These are phyloP conservation scores for Nevesoporus exiguus DNA, from an alignment of 768 basidiomycete genomes.

Conservation along the genomic window DNA sequence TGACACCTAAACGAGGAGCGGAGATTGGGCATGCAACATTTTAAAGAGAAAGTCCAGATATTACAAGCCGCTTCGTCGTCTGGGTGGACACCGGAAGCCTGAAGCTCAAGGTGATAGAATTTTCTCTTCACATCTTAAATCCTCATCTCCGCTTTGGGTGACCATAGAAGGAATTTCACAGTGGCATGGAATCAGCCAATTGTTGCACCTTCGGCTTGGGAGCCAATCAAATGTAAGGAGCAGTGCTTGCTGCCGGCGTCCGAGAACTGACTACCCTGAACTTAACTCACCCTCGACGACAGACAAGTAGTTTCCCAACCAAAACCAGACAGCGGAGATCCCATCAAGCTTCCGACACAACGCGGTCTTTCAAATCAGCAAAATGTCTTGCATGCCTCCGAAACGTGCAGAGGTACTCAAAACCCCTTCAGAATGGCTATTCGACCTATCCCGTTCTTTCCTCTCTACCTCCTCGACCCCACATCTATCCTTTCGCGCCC, in stretches of 20 bases:
- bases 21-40: neutral
- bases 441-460: neutral
- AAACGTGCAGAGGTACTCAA: slow-evolving; percentile 24
- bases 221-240: slow-evolving; percentile 17
- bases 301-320: slow-evolving; percentile 13
- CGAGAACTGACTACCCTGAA: slow-evolving; percentile 15
- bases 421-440: slow-evolving; percentile 11
- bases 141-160: slow-evolving; percentile 12
- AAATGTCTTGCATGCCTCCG: slow-evolving; percentile 20
- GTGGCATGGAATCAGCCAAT: slow-evolving; percentile 4
- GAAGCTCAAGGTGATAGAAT: neutral
- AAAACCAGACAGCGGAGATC: slow-evolving; percentile 28
- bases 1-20: neutral
- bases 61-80: neutral
- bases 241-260: neutral
- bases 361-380: slow-evolving; percentile 24
- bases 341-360: slow-evolving; percentile 12
- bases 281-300: slow-evolving; percentile 5
- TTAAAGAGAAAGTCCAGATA: neutral
- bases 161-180: neutral
- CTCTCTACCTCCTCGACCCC: neutral
- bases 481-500: neutral
- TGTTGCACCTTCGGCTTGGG: neutral
- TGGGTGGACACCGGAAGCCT: neutral
- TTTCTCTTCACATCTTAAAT: neutral